Evolutionary conservation across 2,329 filamentous ascomycete genomes (phyloP).

Genomic region (Fusarium vanettenii): DNA sequence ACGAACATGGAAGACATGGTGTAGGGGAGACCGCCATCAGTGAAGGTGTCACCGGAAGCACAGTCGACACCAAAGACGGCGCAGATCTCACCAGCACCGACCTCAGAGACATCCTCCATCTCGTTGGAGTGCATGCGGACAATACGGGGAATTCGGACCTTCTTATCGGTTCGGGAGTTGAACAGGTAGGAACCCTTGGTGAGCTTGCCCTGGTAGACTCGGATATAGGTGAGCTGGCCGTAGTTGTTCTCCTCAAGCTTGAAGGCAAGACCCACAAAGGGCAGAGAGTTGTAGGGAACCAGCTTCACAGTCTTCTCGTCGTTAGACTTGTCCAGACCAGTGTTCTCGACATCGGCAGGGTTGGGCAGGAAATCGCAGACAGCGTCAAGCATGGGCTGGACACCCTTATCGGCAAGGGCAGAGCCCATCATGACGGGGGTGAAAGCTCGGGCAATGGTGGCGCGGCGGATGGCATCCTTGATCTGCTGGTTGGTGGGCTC

Average conservation of each 20-base stretch:
- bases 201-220: constrained; percentile 94
- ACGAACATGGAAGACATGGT: constrained; percentile 99
- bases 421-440: constrained; percentile 97
- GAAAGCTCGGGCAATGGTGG: constrained; percentile 91
- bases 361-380: constrained; percentile 97
- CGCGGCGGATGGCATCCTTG: constrained; percentile 89
- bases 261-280: constrained; percentile 96
- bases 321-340: constrained; percentile 85
- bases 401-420: constrained; percentile 91
- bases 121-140: constrained; percentile 99
- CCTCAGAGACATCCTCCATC: constrained; percentile 95
- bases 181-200: constrained; percentile 90
- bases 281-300: constrained; percentile 91
- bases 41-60: constrained; percentile 97
- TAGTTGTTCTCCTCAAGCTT: constrained; percentile 99
- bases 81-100: constrained; percentile 97
- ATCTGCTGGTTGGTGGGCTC: constrained; percentile 85
- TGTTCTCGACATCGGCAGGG: constrained; percentile 87
- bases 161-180: constrained; percentile 95
- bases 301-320: constrained; percentile 85
- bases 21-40: constrained; percentile 91
- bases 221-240: constrained; percentile 97
- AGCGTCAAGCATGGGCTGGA: constrained; percentile 96
- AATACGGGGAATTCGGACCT: constrained; percentile 95
- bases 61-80: constrained; percentile 98